Evolutionary conservation across 495 filamentous ascomycete genomes (phyloP).

Genomic region (Talaromyces adpressus): DNA sequence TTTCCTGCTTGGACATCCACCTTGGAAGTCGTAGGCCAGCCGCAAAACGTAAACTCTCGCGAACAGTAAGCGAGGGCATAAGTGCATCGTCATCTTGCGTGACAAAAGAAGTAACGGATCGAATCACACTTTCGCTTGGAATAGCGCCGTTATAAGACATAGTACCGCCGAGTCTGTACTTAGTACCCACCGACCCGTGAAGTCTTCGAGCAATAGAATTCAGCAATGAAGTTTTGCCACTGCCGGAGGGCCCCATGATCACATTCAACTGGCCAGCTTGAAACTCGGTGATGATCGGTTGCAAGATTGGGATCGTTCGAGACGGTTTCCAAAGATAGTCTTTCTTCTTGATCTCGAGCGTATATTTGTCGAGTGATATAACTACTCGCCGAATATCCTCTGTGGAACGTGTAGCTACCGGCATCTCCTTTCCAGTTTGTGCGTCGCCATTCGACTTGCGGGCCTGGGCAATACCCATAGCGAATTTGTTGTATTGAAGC

Average conservation of each 20-base stretch:
- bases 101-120: conserved; percentile 66
- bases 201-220: conserved; percentile 62
- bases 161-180: conserved; percentile 47
- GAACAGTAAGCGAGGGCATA: conserved; percentile 64
- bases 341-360: conserved; percentile 55
- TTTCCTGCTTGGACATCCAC: conserved; percentile 59
- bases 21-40: conserved; percentile 60
- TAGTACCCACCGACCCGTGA: conserved; percentile 44
- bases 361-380: conserved; percentile 54
- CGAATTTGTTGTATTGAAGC: conserved; percentile 50
- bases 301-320: conserved; percentile 50
- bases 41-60: conserved; percentile 63
- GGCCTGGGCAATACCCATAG: conserved; percentile 53
- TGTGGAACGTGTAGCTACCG: conserved; percentile 32
- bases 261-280: conserved; percentile 59
- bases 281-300: conserved; percentile 55
- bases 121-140: conserved; percentile 56
- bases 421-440: conserved; percentile 55
- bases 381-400: conserved; percentile 46
- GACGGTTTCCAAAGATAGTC: conserved; percentile 32
- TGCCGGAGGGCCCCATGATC: conserved; percentile 73
- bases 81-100: conserved; percentile 71
- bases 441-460: conserved; percentile 46
- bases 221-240: conserved; percentile 64
- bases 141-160: conserved; percentile 62